A percentile compares a stretch with the other conserved stretches of the same genome.
Conservation (phyloP, 345 rosid species). For the Gossypium longicalyx region DNA sequence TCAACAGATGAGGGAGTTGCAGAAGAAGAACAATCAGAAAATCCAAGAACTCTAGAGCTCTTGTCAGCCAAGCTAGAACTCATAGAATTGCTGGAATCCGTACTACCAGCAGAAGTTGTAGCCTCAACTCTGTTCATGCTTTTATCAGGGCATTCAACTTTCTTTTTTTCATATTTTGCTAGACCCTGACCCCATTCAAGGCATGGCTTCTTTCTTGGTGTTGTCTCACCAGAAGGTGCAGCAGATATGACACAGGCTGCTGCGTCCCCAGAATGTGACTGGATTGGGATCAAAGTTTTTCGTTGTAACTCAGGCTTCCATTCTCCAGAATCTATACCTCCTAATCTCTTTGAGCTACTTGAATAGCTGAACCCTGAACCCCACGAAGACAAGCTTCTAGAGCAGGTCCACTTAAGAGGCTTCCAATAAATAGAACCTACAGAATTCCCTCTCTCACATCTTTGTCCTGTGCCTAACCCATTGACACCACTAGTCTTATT, state of each 20-base stretch:
- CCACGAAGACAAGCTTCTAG: slow-evolving; percentile 76
- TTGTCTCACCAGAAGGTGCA: slow-evolving; percentile 48
- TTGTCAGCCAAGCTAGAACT: slow-evolving; percentile 47
- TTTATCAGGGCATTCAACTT: slow-evolving; percentile 65
- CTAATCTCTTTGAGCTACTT: slow-evolving; percentile 41
- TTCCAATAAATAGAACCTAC: slow-evolving; percentile 53
- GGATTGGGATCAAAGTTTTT: slow-evolving; percentile 41
- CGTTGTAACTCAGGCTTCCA: slow-evolving; percentile 44
- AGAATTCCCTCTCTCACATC: slow-evolving; percentile 23
- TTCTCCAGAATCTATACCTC: slow-evolving; percentile 55
- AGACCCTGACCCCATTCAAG: slow-evolving; percentile 98
- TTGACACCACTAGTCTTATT: slow-evolving; percentile 33
- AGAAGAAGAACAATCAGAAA: slow-evolving; percentile 73
- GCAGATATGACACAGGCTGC: slow-evolving; percentile 47
- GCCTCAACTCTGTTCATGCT: slow-evolving; percentile 40
- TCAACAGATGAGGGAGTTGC: slow-evolving; percentile 94
- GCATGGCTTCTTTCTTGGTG: slow-evolving; percentile 81
- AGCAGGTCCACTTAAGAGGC: slow-evolving; percentile 64
- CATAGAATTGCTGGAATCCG: slow-evolving; percentile 42
- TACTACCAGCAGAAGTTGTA: slow-evolving; percentile 23
- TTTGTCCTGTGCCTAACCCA: slow-evolving; percentile 41
- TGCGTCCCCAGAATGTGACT: slow-evolving; percentile 66
- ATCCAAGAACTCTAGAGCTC: slow-evolving; percentile 52
- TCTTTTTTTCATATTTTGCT: slow-evolving; percentile 91
- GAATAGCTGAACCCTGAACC: slow-evolving; percentile 55